phyloP scores from a whole-genome alignment of 1,284 basidiomycete species.

The Cystobasidiaceae sp. region DNA sequence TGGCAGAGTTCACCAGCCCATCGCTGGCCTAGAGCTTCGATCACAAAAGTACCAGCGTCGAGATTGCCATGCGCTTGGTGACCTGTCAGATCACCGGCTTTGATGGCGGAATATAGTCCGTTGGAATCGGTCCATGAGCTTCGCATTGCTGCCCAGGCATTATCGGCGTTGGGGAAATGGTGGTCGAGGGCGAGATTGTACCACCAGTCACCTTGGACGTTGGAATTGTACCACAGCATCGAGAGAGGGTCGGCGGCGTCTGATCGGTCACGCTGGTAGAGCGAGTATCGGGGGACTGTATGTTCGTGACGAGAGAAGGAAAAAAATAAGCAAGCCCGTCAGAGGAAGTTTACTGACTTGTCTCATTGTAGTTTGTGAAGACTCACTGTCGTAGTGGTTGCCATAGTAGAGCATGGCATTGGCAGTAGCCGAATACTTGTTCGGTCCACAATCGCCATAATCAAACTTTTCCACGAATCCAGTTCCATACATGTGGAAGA shows the following conservation, averaged over 20 bases:
- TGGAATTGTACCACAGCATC: conserved; percentile 97
- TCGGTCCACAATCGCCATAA: conserved; percentile 65
- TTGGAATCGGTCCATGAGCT: conserved; percentile 80
- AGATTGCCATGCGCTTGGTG: conserved; percentile 37
- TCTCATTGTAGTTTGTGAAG: not conserved
- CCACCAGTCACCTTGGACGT: conserved; percentile 83
- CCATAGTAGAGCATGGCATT: conserved; percentile 69
- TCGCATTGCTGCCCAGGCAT: conserved; percentile 89
- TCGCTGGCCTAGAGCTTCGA: conserved; percentile 88
- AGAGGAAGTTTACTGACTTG: too few relatives aligned
- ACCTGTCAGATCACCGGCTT: conserved; percentile 67
- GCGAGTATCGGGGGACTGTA: conserved; percentile 60
- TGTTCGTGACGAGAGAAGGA: not conserved
- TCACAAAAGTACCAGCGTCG: conserved; percentile 65
- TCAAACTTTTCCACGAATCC: conserved; percentile 85
- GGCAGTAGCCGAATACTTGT: conserved; percentile 82
- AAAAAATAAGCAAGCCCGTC: not conserved
- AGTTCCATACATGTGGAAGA: conserved; percentile 83
- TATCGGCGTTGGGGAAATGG: conserved; percentile 64
- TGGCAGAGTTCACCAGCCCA: conserved; percentile 65
- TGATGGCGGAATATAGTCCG: conserved; percentile 79
- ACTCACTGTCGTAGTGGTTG: conserved; percentile 55
- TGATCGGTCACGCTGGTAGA: conserved; percentile 86
- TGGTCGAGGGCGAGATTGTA: conserved; percentile 73
- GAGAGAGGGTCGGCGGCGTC: conserved; percentile 87